Conservation (phyloP, 192 early-diverging fungal genomes). For the Podila horticola region DNA sequence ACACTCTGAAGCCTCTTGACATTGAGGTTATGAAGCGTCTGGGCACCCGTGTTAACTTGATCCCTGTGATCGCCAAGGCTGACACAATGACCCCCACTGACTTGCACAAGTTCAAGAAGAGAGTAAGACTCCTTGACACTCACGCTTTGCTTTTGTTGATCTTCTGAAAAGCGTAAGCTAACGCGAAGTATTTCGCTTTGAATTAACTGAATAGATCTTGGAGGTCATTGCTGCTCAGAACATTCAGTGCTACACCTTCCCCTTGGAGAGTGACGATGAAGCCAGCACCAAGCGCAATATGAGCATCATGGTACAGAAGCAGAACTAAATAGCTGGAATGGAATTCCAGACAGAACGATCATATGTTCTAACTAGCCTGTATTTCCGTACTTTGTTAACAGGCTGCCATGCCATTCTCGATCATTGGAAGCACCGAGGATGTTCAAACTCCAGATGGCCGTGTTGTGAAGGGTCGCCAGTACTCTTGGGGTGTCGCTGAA, state of each 20-base stretch:
- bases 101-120: conserved; percentile 94
- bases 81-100: conserved; percentile 96
- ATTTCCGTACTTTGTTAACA: not conserved
- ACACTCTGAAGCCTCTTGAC: conserved; percentile 93
- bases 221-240: conserved; percentile 93
- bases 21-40: conserved; percentile 99
- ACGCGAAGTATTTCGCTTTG: not conserved
- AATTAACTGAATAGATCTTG: conserved; percentile 65
- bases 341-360: too few relatives aligned
- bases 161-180: too few relatives aligned
- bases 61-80: conserved; percentile 98
- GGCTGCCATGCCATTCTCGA: conserved; percentile 94
- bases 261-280: conserved; percentile 92
- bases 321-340: too few relatives aligned
- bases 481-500: conserved; percentile 99
- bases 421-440: conserved; percentile 93
- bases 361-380: too few relatives aligned
- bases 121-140: conserved; percentile 61
- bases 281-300: conserved; percentile 79
- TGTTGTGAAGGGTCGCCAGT: conserved; percentile 94
- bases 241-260: conserved; percentile 92
- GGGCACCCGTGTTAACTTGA: conserved; percentile 95
- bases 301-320: conserved; percentile 71
- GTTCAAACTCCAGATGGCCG: conserved; percentile 85
- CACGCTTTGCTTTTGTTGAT: not conserved